Percentiles rank a stretch among this genome's conserved stretches.
Evolutionary conservation across 1,284 basidiomycete species (phyloP).

Genomic region (Irpex sp.): DNA sequence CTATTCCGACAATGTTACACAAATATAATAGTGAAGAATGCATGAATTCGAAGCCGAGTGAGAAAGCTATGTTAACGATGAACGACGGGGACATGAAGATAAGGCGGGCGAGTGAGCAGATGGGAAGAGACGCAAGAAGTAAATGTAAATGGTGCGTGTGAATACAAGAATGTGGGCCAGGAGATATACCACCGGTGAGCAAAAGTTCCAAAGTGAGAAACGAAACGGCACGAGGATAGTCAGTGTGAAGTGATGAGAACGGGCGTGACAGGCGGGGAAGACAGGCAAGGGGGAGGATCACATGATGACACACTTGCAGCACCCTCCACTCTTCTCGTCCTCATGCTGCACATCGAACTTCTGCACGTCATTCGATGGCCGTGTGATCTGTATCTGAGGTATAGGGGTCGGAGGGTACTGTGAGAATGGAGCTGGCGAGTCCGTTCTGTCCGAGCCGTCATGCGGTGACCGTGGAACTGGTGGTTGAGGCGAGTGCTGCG

Average conservation of each 20-base stretch:
- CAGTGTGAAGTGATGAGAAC: conserved; percentile 2
- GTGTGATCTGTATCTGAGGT: conserved; percentile 16
- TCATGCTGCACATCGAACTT: conserved; percentile 11
- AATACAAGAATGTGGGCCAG: background rate
- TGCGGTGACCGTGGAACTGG: conserved; percentile 1
- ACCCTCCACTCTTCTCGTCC: conserved; percentile 28
- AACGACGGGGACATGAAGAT: background rate
- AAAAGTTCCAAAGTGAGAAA: background rate
- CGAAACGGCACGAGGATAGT: background rate
- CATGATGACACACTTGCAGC: conserved; percentile 38
- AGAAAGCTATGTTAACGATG: background rate
- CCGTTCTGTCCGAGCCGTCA: conserved; percentile 3
- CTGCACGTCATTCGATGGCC: conserved; percentile 12
- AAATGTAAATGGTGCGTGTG: background rate
- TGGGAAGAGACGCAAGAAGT: background rate
- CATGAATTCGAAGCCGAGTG: background rate
- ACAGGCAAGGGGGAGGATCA: conserved; percentile 16
- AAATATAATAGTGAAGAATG: background rate
- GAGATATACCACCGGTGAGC: too few relatives aligned
- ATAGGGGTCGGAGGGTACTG: conserved; percentile 34
- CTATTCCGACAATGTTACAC: conserved; percentile 12
- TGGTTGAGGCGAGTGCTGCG: conserved; percentile 31
- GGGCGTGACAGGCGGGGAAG: conserved; percentile 1
- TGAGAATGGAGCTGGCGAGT: conserved; percentile 54
- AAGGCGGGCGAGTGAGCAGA: too few relatives aligned